phyloP scores from a whole-genome alignment of 164 flowering plant genomes.

The Umbilicus rupestris region DNA sequence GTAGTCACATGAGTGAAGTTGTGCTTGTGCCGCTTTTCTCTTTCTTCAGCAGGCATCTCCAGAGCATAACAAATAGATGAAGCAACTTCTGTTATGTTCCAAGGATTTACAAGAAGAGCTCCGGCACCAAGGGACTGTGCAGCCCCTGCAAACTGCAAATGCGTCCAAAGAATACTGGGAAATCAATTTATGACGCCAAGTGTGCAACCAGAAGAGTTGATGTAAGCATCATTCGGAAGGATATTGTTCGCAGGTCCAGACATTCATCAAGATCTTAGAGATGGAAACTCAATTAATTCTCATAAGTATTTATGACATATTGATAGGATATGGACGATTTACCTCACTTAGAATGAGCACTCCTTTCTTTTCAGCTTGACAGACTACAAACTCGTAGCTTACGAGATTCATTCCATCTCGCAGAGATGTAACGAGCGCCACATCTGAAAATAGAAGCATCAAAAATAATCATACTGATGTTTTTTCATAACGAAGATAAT shows the following conservation, averaged over 20 bases:
- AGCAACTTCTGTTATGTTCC: constrained; percentile 94
- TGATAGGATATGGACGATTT: constrained; percentile 9
- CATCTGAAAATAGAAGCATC: constrained; percentile 40
- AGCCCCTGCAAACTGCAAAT: constrained; percentile 88
- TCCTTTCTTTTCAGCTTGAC: constrained; percentile 88
- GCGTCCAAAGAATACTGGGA: not conserved
- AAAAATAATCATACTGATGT: not conserved
- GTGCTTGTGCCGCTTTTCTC: constrained; percentile 70
- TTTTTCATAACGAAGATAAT: not conserved
- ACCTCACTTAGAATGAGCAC: constrained; percentile 98
- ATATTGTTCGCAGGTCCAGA: not conserved
- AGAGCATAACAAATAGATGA: constrained; percentile 58
- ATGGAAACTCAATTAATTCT: too few relatives aligned
- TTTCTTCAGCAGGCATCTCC: constrained; percentile 63
- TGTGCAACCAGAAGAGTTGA: not conserved
- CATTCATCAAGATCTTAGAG: too few relatives aligned
- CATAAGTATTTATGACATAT: too few relatives aligned
- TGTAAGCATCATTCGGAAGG: not conserved
- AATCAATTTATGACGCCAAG: not conserved
- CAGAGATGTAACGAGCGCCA: constrained; percentile 93
- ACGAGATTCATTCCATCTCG: constrained; percentile 99
- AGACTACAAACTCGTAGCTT: constrained; percentile 97
- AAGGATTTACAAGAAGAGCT: constrained; percentile 88
- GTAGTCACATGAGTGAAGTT: constrained; percentile 69
- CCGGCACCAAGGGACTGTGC: constrained; percentile 99